Evolutionary conservation across 1,139 yeast genomes (phyloP).

Genomic region (Zygoascus meyerae): DNA sequence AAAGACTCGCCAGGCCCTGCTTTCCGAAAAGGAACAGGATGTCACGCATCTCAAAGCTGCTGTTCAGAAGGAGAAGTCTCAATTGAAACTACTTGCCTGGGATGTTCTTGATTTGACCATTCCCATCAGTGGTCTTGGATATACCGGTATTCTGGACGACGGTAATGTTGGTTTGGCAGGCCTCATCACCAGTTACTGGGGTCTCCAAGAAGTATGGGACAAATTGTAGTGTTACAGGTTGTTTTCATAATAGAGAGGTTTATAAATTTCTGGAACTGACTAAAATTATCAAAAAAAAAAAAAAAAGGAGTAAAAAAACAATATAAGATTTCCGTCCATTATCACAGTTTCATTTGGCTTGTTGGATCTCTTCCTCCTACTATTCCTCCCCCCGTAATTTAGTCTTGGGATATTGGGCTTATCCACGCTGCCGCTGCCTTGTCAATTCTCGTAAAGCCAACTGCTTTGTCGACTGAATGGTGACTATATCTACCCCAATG

Average conservation of each 20-base stretch:
- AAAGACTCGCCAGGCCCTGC: constrained; percentile 34
- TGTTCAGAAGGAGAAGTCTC: constrained; percentile 37
- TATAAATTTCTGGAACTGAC: too few species aligned
- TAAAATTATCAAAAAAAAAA: too few species aligned
- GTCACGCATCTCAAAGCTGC: constrained; percentile 36
- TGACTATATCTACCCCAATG: constrained; percentile 11
- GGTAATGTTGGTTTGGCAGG: constrained; percentile 86
- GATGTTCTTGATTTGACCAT: constrained; percentile 71
- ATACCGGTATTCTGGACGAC: constrained; percentile 53
- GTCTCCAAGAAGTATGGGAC: constrained; percentile 68
- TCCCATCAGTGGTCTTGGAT: constrained; percentile 63
- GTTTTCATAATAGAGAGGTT: not conserved
- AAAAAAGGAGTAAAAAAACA: too few species aligned
- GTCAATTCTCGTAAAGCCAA: too few species aligned
- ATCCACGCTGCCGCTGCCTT: too few species aligned
- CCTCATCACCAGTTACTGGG: constrained; percentile 71
- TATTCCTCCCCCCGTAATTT: not conserved
- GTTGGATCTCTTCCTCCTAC: not conserved
- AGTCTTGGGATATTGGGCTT: too few species aligned
- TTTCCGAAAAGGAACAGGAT: constrained; percentile 35
- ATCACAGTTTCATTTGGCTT: too few species aligned
- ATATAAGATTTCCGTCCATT: too few species aligned
- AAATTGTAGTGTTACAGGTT: constrained; percentile 2
- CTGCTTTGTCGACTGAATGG: not conserved
- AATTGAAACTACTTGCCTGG: constrained; percentile 68